phyloP scores from a whole-genome alignment of 768 basidiomycete genomes.

The Leucosporidium yakuticum region DNA sequence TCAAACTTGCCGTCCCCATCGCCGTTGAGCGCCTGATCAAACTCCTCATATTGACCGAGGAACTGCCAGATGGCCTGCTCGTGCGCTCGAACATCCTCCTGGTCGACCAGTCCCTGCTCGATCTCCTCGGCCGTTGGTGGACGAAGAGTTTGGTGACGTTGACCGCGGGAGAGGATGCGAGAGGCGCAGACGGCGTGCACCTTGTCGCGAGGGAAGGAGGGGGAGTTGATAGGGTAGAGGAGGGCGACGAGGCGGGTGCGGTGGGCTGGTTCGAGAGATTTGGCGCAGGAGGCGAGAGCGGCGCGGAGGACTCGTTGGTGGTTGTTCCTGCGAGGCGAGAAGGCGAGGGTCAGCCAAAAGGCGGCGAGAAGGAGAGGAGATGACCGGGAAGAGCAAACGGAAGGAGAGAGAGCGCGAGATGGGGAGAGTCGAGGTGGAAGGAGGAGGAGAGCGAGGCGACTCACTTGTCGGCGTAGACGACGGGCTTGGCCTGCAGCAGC shows the following conservation, averaged over 20 bases:
- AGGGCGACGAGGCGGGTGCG: slow-evolving; percentile 69
- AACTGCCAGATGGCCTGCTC: slow-evolving; percentile 81
- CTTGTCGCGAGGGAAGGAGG: slow-evolving; percentile 51
- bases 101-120: slow-evolving; percentile 39
- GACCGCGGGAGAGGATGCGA: slow-evolving; percentile 67
- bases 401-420: slow-evolving; percentile 18
- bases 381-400: not conserved
- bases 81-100: slow-evolving; percentile 47
- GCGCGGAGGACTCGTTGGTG: slow-evolving; percentile 74
- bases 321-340: slow-evolving; percentile 61
- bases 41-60: slow-evolving; percentile 57
- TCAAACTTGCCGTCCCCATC: slow-evolving; percentile 48
- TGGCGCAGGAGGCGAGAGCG: slow-evolving; percentile 57
- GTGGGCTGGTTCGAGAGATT: slow-evolving; percentile 39
- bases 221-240: slow-evolving; percentile 60
- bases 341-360: not conserved
- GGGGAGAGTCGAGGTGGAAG: not conserved
- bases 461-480: slow-evolving; percentile 91
- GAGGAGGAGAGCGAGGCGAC: slow-evolving; percentile 36
- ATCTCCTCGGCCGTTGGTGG: slow-evolving; percentile 47
- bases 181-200: slow-evolving; percentile 70
- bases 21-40: slow-evolving; percentile 54
- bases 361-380: not conserved
- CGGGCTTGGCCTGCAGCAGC: slow-evolving; percentile 58
- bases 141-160: slow-evolving; percentile 73